Base-by-base conservation (phyloP, 257 asterid genomes). In the Dorcoceras hygrometricum region DNA sequence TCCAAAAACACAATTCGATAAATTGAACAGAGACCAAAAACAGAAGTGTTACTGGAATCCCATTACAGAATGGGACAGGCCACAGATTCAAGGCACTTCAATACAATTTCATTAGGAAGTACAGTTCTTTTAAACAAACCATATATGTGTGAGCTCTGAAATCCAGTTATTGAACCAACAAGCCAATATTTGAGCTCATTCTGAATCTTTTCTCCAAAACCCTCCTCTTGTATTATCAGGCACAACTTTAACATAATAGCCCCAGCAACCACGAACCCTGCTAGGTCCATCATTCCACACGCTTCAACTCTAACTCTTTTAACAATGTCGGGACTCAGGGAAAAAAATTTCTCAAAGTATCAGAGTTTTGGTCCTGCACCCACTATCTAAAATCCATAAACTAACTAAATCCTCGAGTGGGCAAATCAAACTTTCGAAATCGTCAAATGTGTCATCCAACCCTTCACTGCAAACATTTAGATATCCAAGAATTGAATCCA, bases 231-330 rank as follows among this genome's bases (percentile, higher is more conserved):
- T 66, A 80, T 73, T 61, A 75, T 79, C 86, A 82, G 66, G 73
- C 88, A 89, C 76, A 80, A 36, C 76, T 80, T 83, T 82, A 89
- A 75, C 55, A 84, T 67, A 76, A 86, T 75, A 19, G 79, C 87
- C 79, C 86, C 91, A 1, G 81, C 73, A 65, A 76, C 73, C 77
- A 84, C 92, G 76, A 76, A 76, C 57, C 90, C 86, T 7, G 90
- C 87, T 32, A 84, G 73, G 60, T 83, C 86, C 67, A 53, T 67
- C 74, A 79, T 53, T 46, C 64, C 81, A 57, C 77, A 82, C 67
- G 72, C 86, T 70, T 71, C 82, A 59, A 3, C 73, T 55, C 70
- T 73, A 67, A 75, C 55, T 66, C 65, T 70, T 67, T 66, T 69
- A 29, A 77, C 69, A 65, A 68, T 39, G 36, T 65, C 76, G 26